phyloP scores from a whole-genome alignment of 2,329 filamentous ascomycete genomes.

The Triangularia verruculosa region DNA sequence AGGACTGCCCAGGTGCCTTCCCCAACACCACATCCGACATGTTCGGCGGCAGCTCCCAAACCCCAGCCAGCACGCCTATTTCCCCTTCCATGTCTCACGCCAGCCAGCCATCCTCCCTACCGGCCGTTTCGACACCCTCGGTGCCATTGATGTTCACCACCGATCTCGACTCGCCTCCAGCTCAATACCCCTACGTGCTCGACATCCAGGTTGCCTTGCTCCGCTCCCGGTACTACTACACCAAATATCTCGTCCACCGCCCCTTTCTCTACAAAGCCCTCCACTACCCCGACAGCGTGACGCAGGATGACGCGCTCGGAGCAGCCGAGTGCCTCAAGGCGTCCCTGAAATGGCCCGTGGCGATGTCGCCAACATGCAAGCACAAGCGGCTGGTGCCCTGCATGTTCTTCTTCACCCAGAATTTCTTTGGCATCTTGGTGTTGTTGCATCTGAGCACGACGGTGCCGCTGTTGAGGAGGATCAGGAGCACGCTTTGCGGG shows the following conservation, averaged over 20 bases:
- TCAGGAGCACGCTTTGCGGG: constrained; percentile 48
- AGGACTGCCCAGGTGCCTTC: constrained; percentile 47
- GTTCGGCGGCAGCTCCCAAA: constrained; percentile 21
- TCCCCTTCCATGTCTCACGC: constrained; percentile 24
- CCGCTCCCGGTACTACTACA: constrained; percentile 57
- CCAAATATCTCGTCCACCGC: constrained; percentile 55
- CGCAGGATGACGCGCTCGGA: constrained; percentile 51
- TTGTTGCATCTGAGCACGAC: constrained; percentile 54
- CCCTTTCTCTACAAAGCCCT: constrained; percentile 60
- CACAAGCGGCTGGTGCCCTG: constrained; percentile 59
- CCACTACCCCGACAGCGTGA: constrained; percentile 54
- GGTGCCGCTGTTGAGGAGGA: constrained; percentile 47
- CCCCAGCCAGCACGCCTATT: constrained; percentile 24
- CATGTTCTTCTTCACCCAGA: constrained; percentile 61
- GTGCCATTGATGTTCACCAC: constrained; percentile 43
- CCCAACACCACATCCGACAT: constrained; percentile 30
- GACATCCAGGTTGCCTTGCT: constrained; percentile 57
- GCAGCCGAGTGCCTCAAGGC: constrained; percentile 56
- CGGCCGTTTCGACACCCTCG: constrained; percentile 12
- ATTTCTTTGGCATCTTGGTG: constrained; percentile 56
- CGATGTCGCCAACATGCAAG: constrained; percentile 53
- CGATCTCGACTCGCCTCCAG: constrained; percentile 43
- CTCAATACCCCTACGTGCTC: constrained; percentile 49
- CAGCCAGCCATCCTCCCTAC: constrained; percentile 7
- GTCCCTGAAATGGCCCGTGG: constrained; percentile 58